Conservation (phyloP, 129 eudicot genomes). For the Pulicaria dysenterica region DNA sequence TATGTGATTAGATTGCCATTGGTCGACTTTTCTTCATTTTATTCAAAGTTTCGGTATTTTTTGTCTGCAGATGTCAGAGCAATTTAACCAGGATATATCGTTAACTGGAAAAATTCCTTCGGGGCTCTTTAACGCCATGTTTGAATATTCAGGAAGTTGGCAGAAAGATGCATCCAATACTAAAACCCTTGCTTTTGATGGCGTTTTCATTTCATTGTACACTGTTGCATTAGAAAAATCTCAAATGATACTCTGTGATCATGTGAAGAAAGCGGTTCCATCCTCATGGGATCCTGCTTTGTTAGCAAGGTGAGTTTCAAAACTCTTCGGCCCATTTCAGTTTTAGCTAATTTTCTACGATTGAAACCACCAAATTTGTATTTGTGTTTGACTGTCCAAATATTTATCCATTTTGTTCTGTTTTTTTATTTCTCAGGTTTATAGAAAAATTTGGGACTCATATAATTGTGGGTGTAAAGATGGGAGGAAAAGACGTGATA, state of each 20-base stretch:
- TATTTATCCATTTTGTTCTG: not conserved
- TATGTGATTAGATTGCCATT: not conserved
- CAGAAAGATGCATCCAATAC: slow-evolving; percentile 95
- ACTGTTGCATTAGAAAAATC: slow-evolving; percentile 85
- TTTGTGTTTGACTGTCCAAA: not conserved
- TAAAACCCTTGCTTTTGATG: slow-evolving; percentile 93
- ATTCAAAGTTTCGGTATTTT: not conserved
- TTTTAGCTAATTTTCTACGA: not conserved
- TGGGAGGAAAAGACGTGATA: slow-evolving; percentile 99
- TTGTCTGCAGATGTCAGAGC: slow-evolving; percentile 85
- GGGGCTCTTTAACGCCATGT: slow-evolving; percentile 88
- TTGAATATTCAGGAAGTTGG: slow-evolving; percentile 94
- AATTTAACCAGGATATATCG: slow-evolving; percentile 88
- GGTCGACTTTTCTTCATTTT: not conserved
- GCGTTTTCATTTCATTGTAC: slow-evolving; percentile 87
- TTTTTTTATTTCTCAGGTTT: slow-evolving; percentile 51
- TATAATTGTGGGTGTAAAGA: slow-evolving; percentile 88
- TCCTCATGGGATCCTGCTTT: slow-evolving; percentile 97
- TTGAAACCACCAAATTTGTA: not conserved
- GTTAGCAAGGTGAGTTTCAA: slow-evolving; percentile 71
- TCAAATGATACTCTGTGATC: slow-evolving; percentile 84
- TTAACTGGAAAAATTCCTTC: slow-evolving; percentile 95
- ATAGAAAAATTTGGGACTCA: slow-evolving; percentile 94
- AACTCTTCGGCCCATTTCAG: not conserved
- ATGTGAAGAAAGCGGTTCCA: slow-evolving; percentile 91